Evolutionary conservation across 139 green algal species (phyloP), one percentile per base, ranked within the genome.

Genomic region (Tetratostichococcus sp.): DNA sequence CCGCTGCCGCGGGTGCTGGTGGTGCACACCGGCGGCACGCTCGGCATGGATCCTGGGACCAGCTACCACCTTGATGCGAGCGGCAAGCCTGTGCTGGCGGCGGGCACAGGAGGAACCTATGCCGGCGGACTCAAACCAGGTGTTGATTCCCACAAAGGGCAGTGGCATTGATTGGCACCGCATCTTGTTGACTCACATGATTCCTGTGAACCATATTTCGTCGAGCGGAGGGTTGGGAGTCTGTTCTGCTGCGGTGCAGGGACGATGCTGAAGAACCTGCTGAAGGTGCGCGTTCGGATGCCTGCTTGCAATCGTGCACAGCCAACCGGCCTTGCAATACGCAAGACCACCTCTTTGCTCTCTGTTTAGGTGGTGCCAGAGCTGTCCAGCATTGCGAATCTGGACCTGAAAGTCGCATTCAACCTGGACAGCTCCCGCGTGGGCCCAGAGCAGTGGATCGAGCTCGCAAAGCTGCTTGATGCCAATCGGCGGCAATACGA

Each of bases 1-100:
- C 87, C 88, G 14, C 72, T 96, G 62, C 91, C 92, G 0, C 73
- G 83, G 0, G 91, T 96, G 42, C 82, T 96, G 28, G 82, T 96
- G 30, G 69, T 97, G 16, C 92, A 97, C 80, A 94, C 86, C 11
- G 92, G 92, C 2, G 92, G 93, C 59, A 97, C 93, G 0, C 82
- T 97, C 32, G 93, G 92, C 35, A 96, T 97, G 93, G 86, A 93
- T 65, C 50, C 50, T n/a, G 59, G 71, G 14, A 66, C 59, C 33
- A 79, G 42, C 25, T 93, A 81, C 30, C 79, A 82, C 31, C 31
- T 71, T 30, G 65, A 73, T 21, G 73, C 50, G 22, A 42, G 81
- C 22, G 78, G 80, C 28, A 70, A 84, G 6, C n/a, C 83, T 5
- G 59, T 72, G 0, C 68, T 94, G 65, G 83, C 81, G 71, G 42